phyloP scores from a whole-genome alignment of 2,329 filamentous ascomycete species.

The Neurospora crassa region DNA sequence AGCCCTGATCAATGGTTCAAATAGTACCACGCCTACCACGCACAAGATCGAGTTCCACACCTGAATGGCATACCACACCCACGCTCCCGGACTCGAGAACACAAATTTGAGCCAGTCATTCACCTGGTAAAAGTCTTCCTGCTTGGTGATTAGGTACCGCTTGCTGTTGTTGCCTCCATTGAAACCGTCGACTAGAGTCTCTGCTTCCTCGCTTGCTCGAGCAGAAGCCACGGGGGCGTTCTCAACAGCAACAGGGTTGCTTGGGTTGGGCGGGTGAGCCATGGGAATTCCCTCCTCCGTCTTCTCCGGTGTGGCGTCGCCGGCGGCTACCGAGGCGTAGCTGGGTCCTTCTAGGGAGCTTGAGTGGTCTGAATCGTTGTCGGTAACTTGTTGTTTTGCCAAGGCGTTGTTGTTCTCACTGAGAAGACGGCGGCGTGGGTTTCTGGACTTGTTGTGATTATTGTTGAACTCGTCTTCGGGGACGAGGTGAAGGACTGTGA shows the following conservation, averaged over 20 bases:
- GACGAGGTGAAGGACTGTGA: conserved; percentile 56
- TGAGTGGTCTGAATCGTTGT: background rate
- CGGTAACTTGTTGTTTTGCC: background rate
- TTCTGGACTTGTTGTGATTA: background rate
- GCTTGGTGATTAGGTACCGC: conserved; percentile 62
- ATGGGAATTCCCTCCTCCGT: background rate
- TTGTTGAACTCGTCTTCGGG: conserved; percentile 23
- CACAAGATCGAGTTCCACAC: conserved; percentile 57
- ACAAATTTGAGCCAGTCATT: conserved; percentile 69
- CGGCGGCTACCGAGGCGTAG: conserved; percentile 1
- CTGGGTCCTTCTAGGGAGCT: background rate
- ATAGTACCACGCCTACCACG: conserved; percentile 41
- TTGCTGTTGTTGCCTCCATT: conserved; percentile 9
- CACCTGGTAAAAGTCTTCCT: conserved; percentile 75
- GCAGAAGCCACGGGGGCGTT: background rate
- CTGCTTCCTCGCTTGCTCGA: background rate
- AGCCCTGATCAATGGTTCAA: conserved; percentile 10
- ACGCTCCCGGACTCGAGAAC: conserved; percentile 45
- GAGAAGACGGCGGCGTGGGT: conserved; percentile 1
- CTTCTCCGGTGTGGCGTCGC: background rate
- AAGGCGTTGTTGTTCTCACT: background rate
- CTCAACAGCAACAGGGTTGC: background rate
- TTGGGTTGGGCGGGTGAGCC: background rate
- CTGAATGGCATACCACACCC: conserved; percentile 32
- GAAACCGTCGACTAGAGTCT: background rate